phyloP scores from a whole-genome alignment of 2,329 filamentous ascomycete genomes.

The Huntiella moniliformis region DNA sequence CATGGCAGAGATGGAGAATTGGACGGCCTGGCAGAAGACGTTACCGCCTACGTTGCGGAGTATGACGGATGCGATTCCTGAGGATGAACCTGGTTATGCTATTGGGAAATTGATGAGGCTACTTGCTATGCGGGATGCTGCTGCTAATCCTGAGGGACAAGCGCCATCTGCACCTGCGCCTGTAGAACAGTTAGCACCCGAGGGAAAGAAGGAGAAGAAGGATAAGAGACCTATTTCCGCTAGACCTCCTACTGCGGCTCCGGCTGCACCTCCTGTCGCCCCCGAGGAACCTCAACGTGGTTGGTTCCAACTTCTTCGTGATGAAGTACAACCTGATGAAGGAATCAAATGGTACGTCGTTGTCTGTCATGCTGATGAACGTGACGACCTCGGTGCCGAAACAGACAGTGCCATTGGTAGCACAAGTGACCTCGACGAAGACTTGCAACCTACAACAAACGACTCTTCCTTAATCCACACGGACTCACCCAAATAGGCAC shows the following conservation, averaged over 20 bases:
- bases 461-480: not conserved
- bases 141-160: conserved; percentile 9
- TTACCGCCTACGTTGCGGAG: conserved; percentile 10
- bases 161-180: conserved; percentile 3
- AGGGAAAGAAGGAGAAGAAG: conserved; percentile 3
- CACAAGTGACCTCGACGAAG: conserved; percentile 13
- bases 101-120: no score
- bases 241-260: no score
- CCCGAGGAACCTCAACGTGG: conserved; percentile 13
- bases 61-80: conserved; percentile 21
- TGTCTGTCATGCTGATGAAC: conserved; percentile 40
- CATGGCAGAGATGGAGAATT: conserved; percentile 28
- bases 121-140: no score
- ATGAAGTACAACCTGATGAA: conserved; percentile 35
- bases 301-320: conserved; percentile 39
- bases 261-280: not conserved
- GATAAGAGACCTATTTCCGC: no score
- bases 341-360: conserved; percentile 45
- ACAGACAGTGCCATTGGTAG: conserved; percentile 18
- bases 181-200: not conserved
- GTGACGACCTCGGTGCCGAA: conserved; percentile 25
- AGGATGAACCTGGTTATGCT: conserved; percentile 18
- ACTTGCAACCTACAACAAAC: conserved; percentile 14
- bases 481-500: not conserved
- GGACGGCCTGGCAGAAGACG: no score